Percentiles rank a stretch among this genome's conserved stretches.
These are phyloP conservation scores for Phialophora macrospora DNA, from an alignment of 2,329 filamentous ascomycete genomes.

Conservation along the genomic window DNA sequence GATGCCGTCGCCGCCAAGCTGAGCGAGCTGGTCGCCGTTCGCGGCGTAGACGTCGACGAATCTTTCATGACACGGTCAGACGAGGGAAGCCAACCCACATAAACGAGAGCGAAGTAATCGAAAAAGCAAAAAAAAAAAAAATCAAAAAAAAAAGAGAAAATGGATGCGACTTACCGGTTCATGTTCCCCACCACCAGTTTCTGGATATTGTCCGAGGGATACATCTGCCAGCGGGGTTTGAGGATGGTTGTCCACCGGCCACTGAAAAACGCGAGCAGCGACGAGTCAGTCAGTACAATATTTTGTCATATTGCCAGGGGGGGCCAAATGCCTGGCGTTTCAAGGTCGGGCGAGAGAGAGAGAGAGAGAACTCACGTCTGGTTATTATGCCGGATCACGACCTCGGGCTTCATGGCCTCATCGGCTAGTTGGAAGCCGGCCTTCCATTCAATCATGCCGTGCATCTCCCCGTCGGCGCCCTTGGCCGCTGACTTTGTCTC, in stretches of 20 bases:
- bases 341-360: neutral
- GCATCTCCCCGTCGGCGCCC: constrained; percentile 34
- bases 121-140: neutral
- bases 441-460: constrained; percentile 64
- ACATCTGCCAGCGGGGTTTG: constrained; percentile 87
- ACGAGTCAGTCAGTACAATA: neutral
- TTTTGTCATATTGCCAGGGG: too few species aligned
- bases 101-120: neutral
- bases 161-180: constrained; percentile 64
- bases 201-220: constrained; percentile 76
- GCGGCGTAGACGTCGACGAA: constrained; percentile 90
- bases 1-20: constrained; percentile 86
- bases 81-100: neutral
- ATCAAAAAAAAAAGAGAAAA: neutral
- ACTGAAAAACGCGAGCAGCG: neutral
- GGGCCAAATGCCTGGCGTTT: neutral
- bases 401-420: constrained; percentile 69
- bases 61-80: constrained; percentile 44
- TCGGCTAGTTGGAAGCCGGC: constrained; percentile 63
- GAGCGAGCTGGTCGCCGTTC: constrained; percentile 83
- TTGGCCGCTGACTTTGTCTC: constrained; percentile 14
- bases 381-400: constrained; percentile 82
- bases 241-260: constrained; percentile 53
- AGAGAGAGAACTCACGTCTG: constrained; percentile 72
- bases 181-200: constrained; percentile 95